Percentiles rank a stretch among this genome's conserved stretches.
These are phyloP conservation scores for Talaromyces sp. DNA, from an alignment of 2,329 filamentous ascomycete genomes.

Conservation along the genomic window DNA sequence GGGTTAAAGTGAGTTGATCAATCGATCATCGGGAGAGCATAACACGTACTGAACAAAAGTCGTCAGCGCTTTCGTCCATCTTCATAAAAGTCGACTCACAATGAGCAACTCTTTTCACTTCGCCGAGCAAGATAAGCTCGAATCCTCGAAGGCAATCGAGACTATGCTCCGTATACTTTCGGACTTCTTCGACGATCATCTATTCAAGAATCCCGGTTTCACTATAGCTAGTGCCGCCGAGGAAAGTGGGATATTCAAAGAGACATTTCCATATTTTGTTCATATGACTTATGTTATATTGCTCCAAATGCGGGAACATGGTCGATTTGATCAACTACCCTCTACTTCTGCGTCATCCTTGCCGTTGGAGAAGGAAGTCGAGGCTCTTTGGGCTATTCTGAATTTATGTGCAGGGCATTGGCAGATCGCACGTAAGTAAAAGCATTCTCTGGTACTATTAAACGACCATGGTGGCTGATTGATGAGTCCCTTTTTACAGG, in stretches of 20 bases:
- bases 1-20: constrained; percentile 5
- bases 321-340: neutral
- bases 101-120: neutral
- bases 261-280: constrained; percentile 12
- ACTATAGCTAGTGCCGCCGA: neutral
- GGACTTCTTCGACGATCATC: constrained; percentile 1
- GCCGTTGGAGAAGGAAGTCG: neutral
- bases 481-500: neutral
- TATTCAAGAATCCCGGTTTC: neutral
- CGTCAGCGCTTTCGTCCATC: constrained; percentile 6
- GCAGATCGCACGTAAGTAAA: constrained; percentile 10
- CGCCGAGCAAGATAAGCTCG: constrained; percentile 1
- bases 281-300: constrained; percentile 9
- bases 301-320: constrained; percentile 9
- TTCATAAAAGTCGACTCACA: constrained; percentile 4
- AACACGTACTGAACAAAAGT: neutral
- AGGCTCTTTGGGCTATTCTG: neutral
- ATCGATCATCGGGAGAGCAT: neutral
- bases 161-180: constrained; percentile 10
- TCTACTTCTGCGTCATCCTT: neutral
- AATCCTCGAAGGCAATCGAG: constrained; percentile 6
- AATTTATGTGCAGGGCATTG: neutral
- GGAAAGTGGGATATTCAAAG: neutral
- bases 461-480: no score
- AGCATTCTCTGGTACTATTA: no score